A percentile compares a stretch with the other conserved stretches of the same genome.
Conservation (phyloP, 116 monocot genomes). For the Iris pallida region DNA sequence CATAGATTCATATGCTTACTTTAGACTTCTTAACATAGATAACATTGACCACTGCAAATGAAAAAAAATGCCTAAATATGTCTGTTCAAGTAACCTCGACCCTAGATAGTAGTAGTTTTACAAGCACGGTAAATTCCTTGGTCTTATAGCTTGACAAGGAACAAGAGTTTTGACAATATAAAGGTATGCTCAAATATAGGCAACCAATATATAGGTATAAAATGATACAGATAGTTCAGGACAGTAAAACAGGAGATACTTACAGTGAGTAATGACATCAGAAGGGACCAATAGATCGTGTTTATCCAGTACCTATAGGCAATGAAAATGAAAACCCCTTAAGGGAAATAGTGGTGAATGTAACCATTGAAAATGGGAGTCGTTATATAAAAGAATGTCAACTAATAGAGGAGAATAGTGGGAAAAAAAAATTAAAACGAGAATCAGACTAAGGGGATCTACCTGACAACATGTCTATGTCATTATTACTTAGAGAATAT, state of each 20-base stretch:
- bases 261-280: conserved; percentile 88
- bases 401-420: neutral
- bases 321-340: conserved; percentile 5
- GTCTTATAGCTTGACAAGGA: too few relatives aligned
- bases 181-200: neutral
- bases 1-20: neutral
- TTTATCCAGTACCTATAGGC: conserved; percentile 51
- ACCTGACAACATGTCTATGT: neutral
- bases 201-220: neutral
- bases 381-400: neutral
- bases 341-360: neutral
- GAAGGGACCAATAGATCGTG: conserved; percentile 77
- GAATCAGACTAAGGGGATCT: neutral
- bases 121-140: too few relatives aligned
- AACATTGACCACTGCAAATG: neutral
- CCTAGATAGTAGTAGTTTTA: too few relatives aligned
- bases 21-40: neutral
- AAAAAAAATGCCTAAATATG: too few relatives aligned
- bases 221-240: neutral
- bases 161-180: neutral
- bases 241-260: conserved; percentile 25
- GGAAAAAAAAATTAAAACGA: neutral
- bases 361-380: neutral
- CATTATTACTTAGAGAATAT: neutral
- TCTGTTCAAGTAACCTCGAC: too few relatives aligned